Conservation (phyloP, 768 basidiomycete species). For the Clitopilus hobsonii region DNA sequence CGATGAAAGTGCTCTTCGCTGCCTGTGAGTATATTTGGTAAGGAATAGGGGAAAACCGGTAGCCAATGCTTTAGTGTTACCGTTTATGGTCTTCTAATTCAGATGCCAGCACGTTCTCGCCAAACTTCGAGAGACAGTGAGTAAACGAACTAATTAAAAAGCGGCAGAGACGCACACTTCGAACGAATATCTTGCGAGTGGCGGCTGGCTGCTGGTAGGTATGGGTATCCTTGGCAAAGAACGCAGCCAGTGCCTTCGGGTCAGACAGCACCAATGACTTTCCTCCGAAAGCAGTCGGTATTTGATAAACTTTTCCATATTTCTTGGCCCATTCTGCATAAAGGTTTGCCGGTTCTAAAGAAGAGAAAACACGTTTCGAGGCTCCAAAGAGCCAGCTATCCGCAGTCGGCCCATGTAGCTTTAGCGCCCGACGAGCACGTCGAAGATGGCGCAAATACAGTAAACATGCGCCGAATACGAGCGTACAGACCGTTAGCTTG, state of each 20-base stretch:
- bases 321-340: conserved; percentile 32
- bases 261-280: conserved; percentile 35
- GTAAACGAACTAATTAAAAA: not conserved
- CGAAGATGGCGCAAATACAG: too few species aligned
- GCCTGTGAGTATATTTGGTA: conserved; percentile 12
- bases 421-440: not conserved
- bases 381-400: not conserved
- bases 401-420: not conserved
- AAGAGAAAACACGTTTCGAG: not conserved
- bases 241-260: conserved; percentile 47
- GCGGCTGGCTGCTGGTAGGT: conserved; percentile 31
- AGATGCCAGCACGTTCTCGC: conserved; percentile 35
- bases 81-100: conserved; percentile 18
- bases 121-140: not conserved
- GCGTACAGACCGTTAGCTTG: too few species aligned
- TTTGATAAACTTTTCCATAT: conserved; percentile 41
- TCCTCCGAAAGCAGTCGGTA: conserved; percentile 32
- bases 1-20: conserved; percentile 31
- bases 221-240: conserved; percentile 45
- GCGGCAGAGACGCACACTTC: not conserved
- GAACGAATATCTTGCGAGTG: not conserved
- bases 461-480: too few species aligned
- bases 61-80: not conserved
- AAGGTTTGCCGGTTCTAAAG: not conserved
- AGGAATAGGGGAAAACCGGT: not conserved